phyloP scores from a whole-genome alignment of 2,329 filamentous ascomycete genomes.

The Didymella keratinophila region DNA sequence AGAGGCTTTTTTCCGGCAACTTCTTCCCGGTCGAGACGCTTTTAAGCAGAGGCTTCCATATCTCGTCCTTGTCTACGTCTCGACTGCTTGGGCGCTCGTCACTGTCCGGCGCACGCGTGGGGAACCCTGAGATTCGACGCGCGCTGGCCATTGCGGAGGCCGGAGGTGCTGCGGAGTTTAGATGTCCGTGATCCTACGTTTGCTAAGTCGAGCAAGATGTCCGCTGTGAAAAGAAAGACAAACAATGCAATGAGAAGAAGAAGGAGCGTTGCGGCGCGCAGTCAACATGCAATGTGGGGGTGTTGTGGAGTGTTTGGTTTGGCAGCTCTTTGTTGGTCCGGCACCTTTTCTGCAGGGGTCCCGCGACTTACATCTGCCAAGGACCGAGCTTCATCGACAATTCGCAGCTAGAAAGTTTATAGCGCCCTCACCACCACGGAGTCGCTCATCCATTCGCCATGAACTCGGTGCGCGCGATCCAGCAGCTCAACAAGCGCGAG shows the following conservation, averaged over 20 bases:
- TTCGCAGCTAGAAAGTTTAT: background rate
- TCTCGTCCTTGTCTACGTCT: conserved; percentile 77
- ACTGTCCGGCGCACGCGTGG: conserved; percentile 32
- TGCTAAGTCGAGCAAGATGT: background rate
- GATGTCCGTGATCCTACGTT: conserved; percentile 10
- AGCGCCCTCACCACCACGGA: background rate
- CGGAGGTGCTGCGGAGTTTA: conserved; percentile 37
- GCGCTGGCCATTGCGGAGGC: conserved; percentile 44
- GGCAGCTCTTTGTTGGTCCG: conserved; percentile 24
- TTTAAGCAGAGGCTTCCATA: conserved; percentile 95
- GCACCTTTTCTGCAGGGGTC: conserved; percentile 45
- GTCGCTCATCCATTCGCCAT: conserved; percentile 60
- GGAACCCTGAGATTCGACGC: conserved; percentile 44
- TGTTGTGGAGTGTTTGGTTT: conserved; percentile 34
- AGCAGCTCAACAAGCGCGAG: conserved; percentile 92
- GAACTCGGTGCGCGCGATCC: conserved; percentile 93
- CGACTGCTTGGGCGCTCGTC: conserved; percentile 59
- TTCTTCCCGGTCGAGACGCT: conserved; percentile 88
- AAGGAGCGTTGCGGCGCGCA: conserved; percentile 22
- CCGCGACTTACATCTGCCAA: conserved; percentile 35
- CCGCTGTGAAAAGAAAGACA: background rate
- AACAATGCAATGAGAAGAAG: conserved; percentile 2
- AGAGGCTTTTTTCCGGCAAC: conserved; percentile 87
- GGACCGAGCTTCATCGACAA: conserved; percentile 39
- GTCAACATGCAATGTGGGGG: conserved; percentile 22